phyloP scores from a whole-genome alignment of 1,284 basidiomycete species.

The Marasmius oreades region DNA sequence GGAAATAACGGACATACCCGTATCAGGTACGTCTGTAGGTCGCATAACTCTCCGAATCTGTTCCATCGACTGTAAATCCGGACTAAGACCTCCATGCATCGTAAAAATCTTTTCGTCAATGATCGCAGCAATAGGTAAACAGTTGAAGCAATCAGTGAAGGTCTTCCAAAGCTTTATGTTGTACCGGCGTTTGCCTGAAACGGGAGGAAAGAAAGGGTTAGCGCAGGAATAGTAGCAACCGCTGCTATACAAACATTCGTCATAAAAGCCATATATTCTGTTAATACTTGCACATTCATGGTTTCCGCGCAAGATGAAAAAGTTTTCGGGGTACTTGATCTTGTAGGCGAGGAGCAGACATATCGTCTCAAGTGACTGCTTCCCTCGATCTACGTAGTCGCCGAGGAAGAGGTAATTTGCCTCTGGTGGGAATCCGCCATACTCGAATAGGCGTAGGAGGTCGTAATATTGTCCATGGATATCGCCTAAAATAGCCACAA shows the following conservation, averaged over 20 bases:
- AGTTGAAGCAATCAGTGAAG: conserved; percentile 97
- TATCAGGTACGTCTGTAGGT: conserved; percentile 98
- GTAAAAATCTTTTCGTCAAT: conserved; percentile 98
- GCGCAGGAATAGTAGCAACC: conserved; percentile 5
- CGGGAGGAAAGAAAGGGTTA: conserved; percentile 6
- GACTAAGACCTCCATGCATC: conserved; percentile 91
- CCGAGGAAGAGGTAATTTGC: conserved; percentile 95
- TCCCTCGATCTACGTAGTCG: conserved; percentile 94
- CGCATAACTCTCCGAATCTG: conserved; percentile 99
- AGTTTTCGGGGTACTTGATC: conserved; percentile 99
- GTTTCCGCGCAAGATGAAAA: conserved; percentile 93
- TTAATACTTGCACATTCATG: conserved; percentile 96
- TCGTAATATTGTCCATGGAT: conserved; percentile 97
- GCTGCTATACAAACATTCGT: conserved; percentile 74
- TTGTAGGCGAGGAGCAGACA: conserved; percentile 90
- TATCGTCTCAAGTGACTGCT: conserved; percentile 93
- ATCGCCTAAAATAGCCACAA: conserved; percentile 56
- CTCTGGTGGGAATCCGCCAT: conserved; percentile 94
- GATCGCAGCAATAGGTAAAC: conserved; percentile 92
- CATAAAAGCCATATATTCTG: conserved; percentile 95
- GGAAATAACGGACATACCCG: conserved; percentile 53
- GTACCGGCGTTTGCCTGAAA: conserved; percentile 89
- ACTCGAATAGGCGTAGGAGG: conserved; percentile 90
- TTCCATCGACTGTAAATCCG: conserved; percentile 99
- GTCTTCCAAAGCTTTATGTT: conserved; percentile 99